A percentile compares a stretch with the other conserved stretches of the same genome.
These are phyloP conservation scores for Hericium coralloides DNA, from an alignment of 768 basidiomycete genomes.

Conservation along the genomic window DNA sequence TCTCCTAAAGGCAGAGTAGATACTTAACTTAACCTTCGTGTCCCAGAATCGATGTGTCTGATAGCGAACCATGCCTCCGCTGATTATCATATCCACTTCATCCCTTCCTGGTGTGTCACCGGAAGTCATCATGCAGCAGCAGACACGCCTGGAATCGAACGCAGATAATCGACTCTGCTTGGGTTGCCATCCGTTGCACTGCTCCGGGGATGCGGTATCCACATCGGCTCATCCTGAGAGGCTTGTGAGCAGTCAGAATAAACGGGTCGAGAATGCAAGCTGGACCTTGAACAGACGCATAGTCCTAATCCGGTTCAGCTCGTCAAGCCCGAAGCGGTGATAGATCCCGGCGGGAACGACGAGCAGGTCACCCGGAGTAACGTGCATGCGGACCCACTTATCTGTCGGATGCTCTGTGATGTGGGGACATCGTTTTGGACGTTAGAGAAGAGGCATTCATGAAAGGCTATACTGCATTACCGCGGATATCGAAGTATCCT, in stretches of 20 bases:
- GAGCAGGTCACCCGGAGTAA: conserved; percentile 72
- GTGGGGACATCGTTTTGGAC: not conserved
- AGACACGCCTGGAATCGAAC: conserved; percentile 31
- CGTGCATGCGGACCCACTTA: conserved; percentile 71
- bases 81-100: no score
- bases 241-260: not conserved
- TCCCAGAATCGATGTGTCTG: no score
- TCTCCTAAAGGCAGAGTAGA: no score
- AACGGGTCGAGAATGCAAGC: not conserved
- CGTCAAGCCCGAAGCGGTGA: conserved; percentile 88
- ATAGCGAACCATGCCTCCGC: no score
- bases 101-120: no score
- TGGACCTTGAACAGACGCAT: conserved; percentile 78
- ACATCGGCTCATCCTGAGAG: conserved; percentile 82
- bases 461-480: conserved; percentile 30
- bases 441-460: not conserved
- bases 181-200: conserved; percentile 53
- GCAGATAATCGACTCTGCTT: conserved; percentile 52
- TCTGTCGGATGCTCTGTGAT: conserved; percentile 50
- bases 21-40: no score
- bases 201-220: conserved; percentile 69
- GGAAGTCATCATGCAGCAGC: not conserved
- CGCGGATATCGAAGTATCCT: conserved; percentile 87
- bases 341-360: conserved; percentile 87
- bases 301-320: conserved; percentile 60